These are phyloP conservation scores for Carex parvula DNA, from an alignment of 176 grass and related monocot genomes.

Conservation along the genomic window DNA sequence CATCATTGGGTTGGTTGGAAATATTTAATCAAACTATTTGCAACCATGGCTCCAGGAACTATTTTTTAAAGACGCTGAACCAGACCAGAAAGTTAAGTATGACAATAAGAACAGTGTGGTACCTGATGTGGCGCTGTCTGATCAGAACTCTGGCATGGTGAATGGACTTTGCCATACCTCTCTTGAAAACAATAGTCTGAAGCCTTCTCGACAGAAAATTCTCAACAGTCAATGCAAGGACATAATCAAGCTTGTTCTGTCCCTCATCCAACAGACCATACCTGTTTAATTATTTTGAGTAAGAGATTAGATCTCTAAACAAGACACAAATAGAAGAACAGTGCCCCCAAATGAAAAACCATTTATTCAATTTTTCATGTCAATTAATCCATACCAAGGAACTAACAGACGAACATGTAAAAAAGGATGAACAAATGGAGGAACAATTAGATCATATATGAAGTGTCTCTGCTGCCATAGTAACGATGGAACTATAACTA, in stretches of 20 bases:
- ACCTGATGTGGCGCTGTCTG: conserved; percentile 68
- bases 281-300: background rate
- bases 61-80: background rate
- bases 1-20: background rate
- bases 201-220: conserved; percentile 57
- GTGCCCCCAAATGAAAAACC: background rate
- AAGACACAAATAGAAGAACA: background rate
- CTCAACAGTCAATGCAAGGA: conserved; percentile 63
- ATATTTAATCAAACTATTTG: background rate
- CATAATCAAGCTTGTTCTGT: conserved; percentile 67
- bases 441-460: too few relatives aligned
- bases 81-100: background rate
- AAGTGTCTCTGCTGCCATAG: too few relatives aligned
- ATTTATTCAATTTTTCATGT: background rate
- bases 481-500: background rate
- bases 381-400: background rate
- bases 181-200: conserved; percentile 63
- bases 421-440: too few relatives aligned
- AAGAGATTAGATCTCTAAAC: background rate
- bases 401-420: background rate
- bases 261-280: conserved; percentile 53
- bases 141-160: conserved; percentile 68
- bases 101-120: background rate
- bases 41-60: background rate
- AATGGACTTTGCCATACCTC: conserved; percentile 66